Evolutionary conservation across 176 grass and related monocot genomes (phyloP).

Genomic region (Oryza glaberrima): DNA sequence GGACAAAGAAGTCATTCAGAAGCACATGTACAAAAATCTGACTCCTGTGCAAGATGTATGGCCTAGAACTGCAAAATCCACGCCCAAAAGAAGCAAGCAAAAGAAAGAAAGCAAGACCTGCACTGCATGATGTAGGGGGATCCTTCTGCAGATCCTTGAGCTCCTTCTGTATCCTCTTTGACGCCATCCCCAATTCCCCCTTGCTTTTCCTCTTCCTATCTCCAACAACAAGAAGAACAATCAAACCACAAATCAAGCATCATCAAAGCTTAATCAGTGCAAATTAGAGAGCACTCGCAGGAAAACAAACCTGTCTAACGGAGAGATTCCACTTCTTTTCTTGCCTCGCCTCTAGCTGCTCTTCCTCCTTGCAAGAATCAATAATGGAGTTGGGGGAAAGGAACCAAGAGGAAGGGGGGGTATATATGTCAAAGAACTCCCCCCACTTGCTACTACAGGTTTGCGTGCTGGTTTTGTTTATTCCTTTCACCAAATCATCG

Average conservation of each 20-base stretch:
- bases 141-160: conserved; percentile 91
- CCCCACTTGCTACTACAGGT: conserved; percentile 1
- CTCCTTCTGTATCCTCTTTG: conserved; percentile 84
- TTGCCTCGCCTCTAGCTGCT: background rate
- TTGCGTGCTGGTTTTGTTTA: conserved; percentile 53
- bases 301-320: conserved; percentile 8
- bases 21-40: conserved; percentile 38
- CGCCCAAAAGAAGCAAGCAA: background rate
- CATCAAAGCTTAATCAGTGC: background rate
- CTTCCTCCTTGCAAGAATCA: conserved; percentile 34
- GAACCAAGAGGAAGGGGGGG: conserved; percentile 26
- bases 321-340: background rate
- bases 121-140: conserved; percentile 80
- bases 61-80: conserved; percentile 24
- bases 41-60: conserved; percentile 13
- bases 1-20: conserved; percentile 23
- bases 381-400: conserved; percentile 47
- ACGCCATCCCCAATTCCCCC: conserved; percentile 48
- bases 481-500: conserved; percentile 29
- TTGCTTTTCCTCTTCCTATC: conserved; percentile 2
- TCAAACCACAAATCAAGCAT: conserved; percentile 21
- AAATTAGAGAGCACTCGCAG: background rate
- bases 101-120: conserved; percentile 52
- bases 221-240: conserved; percentile 23
- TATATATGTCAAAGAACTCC: conserved; percentile 47